Conservation (phyloP, 2,329 filamentous ascomycete genomes). For the Aciculosporium take region DNA sequence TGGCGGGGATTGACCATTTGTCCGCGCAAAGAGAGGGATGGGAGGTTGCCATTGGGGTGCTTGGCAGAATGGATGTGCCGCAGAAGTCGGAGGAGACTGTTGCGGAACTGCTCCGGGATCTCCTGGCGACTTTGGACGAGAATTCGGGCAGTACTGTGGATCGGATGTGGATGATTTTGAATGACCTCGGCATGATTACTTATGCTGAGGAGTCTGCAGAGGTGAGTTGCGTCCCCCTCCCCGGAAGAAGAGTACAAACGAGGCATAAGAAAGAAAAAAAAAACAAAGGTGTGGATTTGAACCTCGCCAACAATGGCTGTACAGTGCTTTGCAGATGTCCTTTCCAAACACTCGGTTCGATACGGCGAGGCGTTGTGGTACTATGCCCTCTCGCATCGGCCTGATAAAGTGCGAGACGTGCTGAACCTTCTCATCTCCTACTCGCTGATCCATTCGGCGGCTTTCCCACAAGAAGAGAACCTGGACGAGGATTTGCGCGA, state of each 20-base stretch:
- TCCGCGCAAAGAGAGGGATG: conserved; percentile 53
- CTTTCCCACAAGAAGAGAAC: conserved; percentile 56
- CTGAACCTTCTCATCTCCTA: conserved; percentile 77
- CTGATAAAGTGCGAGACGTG: conserved; percentile 68
- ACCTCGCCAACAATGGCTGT: conserved; percentile 15
- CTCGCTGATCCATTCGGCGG: conserved; percentile 71
- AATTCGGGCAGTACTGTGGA: conserved; percentile 61
- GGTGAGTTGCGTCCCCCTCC: no score
- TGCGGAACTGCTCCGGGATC: conserved; percentile 51
- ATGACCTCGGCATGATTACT: conserved; percentile 60
- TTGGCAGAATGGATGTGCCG: conserved; percentile 66
- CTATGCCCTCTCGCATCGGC: conserved; percentile 71
- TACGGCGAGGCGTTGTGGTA: conserved; percentile 84
- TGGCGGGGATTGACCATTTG: conserved; percentile 43
- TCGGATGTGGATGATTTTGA: conserved; percentile 65
- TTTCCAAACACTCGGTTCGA: conserved; percentile 56
- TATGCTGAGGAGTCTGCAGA: conserved; percentile 73
- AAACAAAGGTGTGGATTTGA: not conserved
- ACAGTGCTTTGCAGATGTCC: conserved; percentile 59
- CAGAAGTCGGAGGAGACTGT: conserved; percentile 60
- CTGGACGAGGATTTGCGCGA: conserved; percentile 58
- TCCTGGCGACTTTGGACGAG: conserved; percentile 48
- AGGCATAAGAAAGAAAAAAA: not conserved
- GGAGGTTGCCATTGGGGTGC: conserved; percentile 74
- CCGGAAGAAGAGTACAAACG: no score